These are phyloP conservation scores for Tuber melanosporum DNA, from an alignment of 495 filamentous ascomycete species.

Conservation along the genomic window DNA sequence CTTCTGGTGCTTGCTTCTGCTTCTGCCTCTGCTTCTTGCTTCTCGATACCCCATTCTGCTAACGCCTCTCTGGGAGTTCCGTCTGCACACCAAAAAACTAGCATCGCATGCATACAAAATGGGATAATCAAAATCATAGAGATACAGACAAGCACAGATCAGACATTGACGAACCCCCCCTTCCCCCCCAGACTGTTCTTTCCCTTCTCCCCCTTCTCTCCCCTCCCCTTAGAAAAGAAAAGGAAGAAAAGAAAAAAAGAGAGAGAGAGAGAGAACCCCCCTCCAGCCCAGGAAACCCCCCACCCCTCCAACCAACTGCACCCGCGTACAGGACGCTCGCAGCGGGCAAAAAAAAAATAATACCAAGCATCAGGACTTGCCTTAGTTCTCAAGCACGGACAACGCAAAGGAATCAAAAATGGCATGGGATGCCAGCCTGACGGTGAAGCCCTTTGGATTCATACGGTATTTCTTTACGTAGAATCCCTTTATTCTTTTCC, in stretches of 20 bases:
- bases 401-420: constrained; percentile 38
- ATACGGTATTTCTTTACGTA: constrained; percentile 35
- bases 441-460: constrained; percentile 30
- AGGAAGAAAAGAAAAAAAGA: constrained; percentile 13
- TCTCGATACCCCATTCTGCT: background rate
- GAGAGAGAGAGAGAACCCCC: background rate
- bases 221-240: background rate
- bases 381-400: constrained; percentile 41
- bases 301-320: constrained; percentile 39
- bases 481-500: constrained; percentile 40
- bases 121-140: background rate
- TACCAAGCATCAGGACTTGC: constrained; percentile 36
- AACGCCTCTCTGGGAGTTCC: background rate
- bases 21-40: background rate
- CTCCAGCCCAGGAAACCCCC: constrained; percentile 25
- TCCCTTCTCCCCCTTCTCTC: no score
- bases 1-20: constrained; percentile 4
- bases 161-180: constrained; percentile 17
- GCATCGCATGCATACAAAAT: background rate
- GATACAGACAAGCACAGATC: background rate
- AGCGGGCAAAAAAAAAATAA: constrained; percentile 33
- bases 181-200: no score
- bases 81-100: background rate
- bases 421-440: constrained; percentile 37
- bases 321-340: constrained; percentile 33